Evolutionary conservation across 2,329 filamentous ascomycete species (phyloP).

Genomic region (Macrophomina pseudophaseolina): DNA sequence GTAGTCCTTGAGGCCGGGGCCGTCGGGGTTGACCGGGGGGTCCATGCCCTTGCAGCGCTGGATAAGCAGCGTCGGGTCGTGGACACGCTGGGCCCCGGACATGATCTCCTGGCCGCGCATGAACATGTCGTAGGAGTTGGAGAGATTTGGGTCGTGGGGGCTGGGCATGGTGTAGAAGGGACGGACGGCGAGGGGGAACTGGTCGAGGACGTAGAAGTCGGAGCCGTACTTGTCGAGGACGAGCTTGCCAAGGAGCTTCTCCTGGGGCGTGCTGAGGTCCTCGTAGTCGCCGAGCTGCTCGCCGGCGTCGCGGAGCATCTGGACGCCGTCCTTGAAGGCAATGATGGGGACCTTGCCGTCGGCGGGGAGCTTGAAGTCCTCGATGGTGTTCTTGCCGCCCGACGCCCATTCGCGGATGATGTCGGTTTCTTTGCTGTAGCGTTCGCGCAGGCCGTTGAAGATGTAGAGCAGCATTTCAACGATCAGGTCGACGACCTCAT

Average conservation of each 20-base stretch:
- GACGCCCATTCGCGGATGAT: constrained; percentile 61
- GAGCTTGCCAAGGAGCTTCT: constrained; percentile 86
- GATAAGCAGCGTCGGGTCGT: constrained; percentile 63
- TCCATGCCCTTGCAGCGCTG: constrained; percentile 64
- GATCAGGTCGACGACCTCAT: constrained; percentile 73
- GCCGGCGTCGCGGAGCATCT: constrained; percentile 76
- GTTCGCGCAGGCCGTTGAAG: constrained; percentile 72
- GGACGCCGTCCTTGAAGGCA: constrained; percentile 78
- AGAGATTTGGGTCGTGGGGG: constrained; percentile 50
- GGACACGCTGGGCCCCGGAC: constrained; percentile 70
- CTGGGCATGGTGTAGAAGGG: constrained; percentile 91
- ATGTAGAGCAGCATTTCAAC: constrained; percentile 79
- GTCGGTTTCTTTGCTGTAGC: constrained; percentile 74
- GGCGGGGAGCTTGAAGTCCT: constrained; percentile 76
- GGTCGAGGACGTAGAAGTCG: constrained; percentile 96
- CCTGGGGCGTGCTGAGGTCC: constrained; percentile 78
- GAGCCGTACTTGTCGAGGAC: constrained; percentile 88
- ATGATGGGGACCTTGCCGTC: constrained; percentile 76
- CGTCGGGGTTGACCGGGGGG: constrained; percentile 60
- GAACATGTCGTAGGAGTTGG: constrained; percentile 72
- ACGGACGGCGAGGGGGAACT: constrained; percentile 87
- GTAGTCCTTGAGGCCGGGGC: constrained; percentile 67
- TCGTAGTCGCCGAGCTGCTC: constrained; percentile 78
- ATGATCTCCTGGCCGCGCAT: constrained; percentile 74
- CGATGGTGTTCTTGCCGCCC: constrained; percentile 69